Conservation (phyloP, 768 basidiomycete genomes). For the Suillus bovinus region DNA sequence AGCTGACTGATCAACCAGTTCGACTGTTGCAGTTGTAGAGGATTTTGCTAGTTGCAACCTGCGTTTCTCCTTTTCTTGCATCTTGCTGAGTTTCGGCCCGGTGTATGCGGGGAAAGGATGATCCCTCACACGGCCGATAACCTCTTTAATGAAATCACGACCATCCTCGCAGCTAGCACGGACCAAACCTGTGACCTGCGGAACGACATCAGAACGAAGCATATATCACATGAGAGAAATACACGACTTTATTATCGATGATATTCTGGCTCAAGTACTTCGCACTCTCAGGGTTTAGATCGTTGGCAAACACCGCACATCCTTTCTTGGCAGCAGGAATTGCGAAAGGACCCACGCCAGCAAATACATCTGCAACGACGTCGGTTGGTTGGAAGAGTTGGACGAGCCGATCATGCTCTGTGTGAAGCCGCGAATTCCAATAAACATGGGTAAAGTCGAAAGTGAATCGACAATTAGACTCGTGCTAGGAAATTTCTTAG, state of each 20-base stretch:
- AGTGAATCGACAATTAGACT: conserved; percentile 82
- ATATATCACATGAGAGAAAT: background rate
- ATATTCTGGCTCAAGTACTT: conserved; percentile 78
- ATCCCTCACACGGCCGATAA: conserved; percentile 52
- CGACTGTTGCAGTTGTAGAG: conserved; percentile 3
- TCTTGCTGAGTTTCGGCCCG: conserved; percentile 39
- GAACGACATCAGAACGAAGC: conserved; percentile 8
- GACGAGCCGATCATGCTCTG: conserved; percentile 89
- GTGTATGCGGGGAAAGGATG: conserved; percentile 65
- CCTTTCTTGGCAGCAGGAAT: conserved; percentile 92
- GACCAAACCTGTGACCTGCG: conserved; percentile 64
- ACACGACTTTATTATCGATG: conserved; percentile 69
- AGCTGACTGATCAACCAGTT: conserved; percentile 10
- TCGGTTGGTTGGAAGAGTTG: conserved; percentile 69
- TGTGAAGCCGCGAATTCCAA: conserved; percentile 95
- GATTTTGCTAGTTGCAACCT: conserved; percentile 16
- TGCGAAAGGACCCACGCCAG: conserved; percentile 96
- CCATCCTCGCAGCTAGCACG: conserved; percentile 84
- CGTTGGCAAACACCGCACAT: conserved; percentile 88
- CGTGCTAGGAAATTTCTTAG: conserved; percentile 50
- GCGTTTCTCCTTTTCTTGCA: conserved; percentile 44
- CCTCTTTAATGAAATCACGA: conserved; percentile 74
- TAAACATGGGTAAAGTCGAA: conserved; percentile 97
- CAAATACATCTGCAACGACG: conserved; percentile 91
- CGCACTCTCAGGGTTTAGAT: conserved; percentile 88